These are phyloP conservation scores for Byssochlamys sp. DNA, from an alignment of 2,329 filamentous ascomycete genomes.

Conservation along the genomic window DNA sequence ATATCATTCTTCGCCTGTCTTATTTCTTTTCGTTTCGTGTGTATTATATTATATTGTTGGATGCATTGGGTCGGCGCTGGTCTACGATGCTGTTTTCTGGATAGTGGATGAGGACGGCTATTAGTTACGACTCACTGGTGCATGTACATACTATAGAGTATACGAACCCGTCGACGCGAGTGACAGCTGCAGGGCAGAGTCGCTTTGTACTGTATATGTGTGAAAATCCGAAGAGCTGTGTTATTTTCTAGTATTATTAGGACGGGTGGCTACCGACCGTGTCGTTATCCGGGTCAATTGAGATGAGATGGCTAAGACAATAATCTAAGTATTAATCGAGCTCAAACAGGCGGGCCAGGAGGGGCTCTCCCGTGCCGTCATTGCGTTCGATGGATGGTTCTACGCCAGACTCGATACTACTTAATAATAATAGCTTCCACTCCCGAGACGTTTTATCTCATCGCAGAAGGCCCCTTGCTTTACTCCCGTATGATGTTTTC, in stretches of 20 bases:
- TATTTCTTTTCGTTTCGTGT: background rate
- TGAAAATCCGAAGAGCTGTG: background rate
- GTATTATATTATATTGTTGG: background rate
- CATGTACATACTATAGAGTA: background rate
- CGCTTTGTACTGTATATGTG: background rate
- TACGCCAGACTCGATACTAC: background rate
- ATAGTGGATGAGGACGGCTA: background rate
- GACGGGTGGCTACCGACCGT: background rate
- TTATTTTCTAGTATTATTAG: background rate
- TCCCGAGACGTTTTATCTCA: background rate
- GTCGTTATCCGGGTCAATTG: background rate
- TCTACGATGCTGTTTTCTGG: background rate
- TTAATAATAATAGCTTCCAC: background rate
- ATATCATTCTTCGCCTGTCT: background rate
- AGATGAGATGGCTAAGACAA: background rate
- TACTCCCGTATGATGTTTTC: background rate
- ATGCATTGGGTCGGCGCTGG: constrained; percentile 8
- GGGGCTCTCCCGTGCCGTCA: background rate
- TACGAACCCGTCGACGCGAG: background rate
- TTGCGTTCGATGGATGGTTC: background rate
- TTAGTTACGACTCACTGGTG: background rate
- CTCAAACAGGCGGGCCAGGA: background rate
- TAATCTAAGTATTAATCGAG: background rate
- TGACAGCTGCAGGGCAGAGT: background rate
- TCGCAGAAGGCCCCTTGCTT: background rate